Base-by-base conservation (phyloP, 768 basidiomycete genomes). In the Mycena sanguinolenta region DNA sequence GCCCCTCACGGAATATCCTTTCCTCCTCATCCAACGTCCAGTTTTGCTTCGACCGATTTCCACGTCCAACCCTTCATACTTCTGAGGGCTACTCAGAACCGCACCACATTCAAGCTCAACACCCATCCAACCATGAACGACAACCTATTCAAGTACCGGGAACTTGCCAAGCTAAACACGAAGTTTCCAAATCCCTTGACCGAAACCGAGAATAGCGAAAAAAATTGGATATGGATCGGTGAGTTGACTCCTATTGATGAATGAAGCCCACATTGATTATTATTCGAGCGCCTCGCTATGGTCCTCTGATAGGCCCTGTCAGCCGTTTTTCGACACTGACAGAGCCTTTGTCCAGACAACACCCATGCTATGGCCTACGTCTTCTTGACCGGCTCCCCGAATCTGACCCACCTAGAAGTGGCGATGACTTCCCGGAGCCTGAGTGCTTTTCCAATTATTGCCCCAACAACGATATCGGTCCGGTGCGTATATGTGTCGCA, bases 191-290 rank as follows among this genome's bases (percentile, higher is more conserved):
- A 67, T 19, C 66, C 66, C 0, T 3, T 67, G 21, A 28, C n/a
- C 19, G n/a, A n/a, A n/a, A 17, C 21, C 19, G 28, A 34, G 32
- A 10, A 8, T n/a, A n/a, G 21, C 34, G n/a, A n/a, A n/a, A n/a
- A n/a, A n/a, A n/a, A n/a, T 36, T 59, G 66, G 49, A 42, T 61
- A 38, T 46, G 13, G n/a, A 50, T 67, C 42, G 58, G 65, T 67
- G 52, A n/a, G n/a, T n/a, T n/a, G n/a, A n/a, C n/a, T n/a, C n/a
- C n/a, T 5, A 34, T 34, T 46, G 5, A n/a, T 46, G n/a, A n/a
- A n/a, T 50, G 23, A 46, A 3, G n/a, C 49, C 25, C 2, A 8
- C 2, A 8, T 52, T 1, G 14, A n/a, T n/a, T n/a, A n/a, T 9
- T 6, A 9, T 8, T 14, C 30, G 10, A 64, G 63, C 54, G 2